These are phyloP conservation scores for Daldinia childiae DNA, from an alignment of 495 filamentous ascomycete species.

Conservation along the genomic window DNA sequence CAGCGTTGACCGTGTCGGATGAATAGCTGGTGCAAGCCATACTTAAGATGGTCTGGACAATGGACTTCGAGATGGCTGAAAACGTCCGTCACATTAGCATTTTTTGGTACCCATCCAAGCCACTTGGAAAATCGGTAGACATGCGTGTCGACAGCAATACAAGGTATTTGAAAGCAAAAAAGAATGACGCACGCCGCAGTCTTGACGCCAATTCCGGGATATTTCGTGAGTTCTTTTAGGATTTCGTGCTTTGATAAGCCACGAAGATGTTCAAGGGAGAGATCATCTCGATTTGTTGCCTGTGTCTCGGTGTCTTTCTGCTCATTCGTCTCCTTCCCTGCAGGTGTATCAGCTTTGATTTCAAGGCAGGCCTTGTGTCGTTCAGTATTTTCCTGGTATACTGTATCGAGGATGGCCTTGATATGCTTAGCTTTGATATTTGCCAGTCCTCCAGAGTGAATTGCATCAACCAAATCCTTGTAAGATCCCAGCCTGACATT, in stretches of 20 bases:
- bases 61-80: slow-evolving; percentile 83
- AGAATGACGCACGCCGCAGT: slow-evolving; percentile 86
- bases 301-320: slow-evolving; percentile 49
- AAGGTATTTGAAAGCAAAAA: slow-evolving; percentile 79
- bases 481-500: slow-evolving; percentile 72
- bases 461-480: slow-evolving; percentile 73
- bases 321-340: slow-evolving; percentile 36
- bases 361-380: slow-evolving; percentile 42
- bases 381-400: slow-evolving; percentile 71
- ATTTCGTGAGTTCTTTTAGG: slow-evolving; percentile 76
- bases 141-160: slow-evolving; percentile 88
- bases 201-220: slow-evolving; percentile 89
- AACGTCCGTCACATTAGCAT: slow-evolving; percentile 71
- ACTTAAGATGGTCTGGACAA: slow-evolving; percentile 88
- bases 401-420: slow-evolving; percentile 82
- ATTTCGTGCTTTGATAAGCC: slow-evolving; percentile 71
- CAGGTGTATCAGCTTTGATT: neutral
- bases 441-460: slow-evolving; percentile 76
- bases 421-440: slow-evolving; percentile 79
- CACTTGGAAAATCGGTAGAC: slow-evolving; percentile 83
- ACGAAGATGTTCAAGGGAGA: slow-evolving; percentile 81
- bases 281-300: slow-evolving; percentile 40
- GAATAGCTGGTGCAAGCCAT: slow-evolving; percentile 85
- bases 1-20: slow-evolving; percentile 88
- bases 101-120: slow-evolving; percentile 80